A percentile compares a stretch with the other conserved stretches of the same genome.
phyloP scores from a whole-genome alignment of 768 basidiomycete genomes.

The Suillus subalutaceus region DNA sequence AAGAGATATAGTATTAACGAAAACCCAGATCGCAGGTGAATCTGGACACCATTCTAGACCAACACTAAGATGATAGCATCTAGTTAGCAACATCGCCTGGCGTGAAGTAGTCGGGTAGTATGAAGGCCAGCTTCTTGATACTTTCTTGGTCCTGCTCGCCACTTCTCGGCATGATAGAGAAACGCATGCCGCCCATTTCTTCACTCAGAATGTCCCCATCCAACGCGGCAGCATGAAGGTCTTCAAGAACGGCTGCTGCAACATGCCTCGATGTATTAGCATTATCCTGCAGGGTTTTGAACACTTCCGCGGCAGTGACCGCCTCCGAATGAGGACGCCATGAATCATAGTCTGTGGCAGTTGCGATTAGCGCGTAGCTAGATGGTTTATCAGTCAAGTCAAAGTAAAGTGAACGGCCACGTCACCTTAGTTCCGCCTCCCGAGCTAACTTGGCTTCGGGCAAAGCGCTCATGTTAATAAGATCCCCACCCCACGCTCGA shows the following conservation, averaged over 20 bases:
- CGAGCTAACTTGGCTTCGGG: constrained; percentile 97
- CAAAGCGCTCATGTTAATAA: constrained; percentile 97
- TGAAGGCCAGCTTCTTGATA: constrained; percentile 66
- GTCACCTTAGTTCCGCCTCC: constrained; percentile 89
- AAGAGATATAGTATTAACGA: not conserved
- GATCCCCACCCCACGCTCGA: constrained; percentile 86
- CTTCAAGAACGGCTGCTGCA: constrained; percentile 68
- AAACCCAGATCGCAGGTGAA: not conserved
- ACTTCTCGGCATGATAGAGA: constrained; percentile 77
- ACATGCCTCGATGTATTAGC: constrained; percentile 84
- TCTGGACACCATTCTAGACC: no score
- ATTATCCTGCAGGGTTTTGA: constrained; percentile 86
- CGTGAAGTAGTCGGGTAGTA: constrained; percentile 78
- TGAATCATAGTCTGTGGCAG: constrained; percentile 93
- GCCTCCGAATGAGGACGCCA: constrained; percentile 82
- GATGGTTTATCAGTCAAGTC: not conserved
- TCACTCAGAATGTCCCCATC: constrained; percentile 61
- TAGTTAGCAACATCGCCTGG: constrained; percentile 11
- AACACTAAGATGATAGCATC: not conserved
- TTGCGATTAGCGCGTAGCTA: constrained; percentile 92
- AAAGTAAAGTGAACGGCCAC: not conserved
- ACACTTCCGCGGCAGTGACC: constrained; percentile 90
- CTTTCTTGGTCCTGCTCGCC: constrained; percentile 59
- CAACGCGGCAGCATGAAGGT: constrained; percentile 61
- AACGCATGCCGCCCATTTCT: constrained; percentile 83